Percentiles rank a stretch among this genome's conserved stretches.
These are phyloP conservation scores for Trichophyton schoenleinii DNA, from an alignment of 2,329 filamentous ascomycete genomes.

Conservation along the genomic window DNA sequence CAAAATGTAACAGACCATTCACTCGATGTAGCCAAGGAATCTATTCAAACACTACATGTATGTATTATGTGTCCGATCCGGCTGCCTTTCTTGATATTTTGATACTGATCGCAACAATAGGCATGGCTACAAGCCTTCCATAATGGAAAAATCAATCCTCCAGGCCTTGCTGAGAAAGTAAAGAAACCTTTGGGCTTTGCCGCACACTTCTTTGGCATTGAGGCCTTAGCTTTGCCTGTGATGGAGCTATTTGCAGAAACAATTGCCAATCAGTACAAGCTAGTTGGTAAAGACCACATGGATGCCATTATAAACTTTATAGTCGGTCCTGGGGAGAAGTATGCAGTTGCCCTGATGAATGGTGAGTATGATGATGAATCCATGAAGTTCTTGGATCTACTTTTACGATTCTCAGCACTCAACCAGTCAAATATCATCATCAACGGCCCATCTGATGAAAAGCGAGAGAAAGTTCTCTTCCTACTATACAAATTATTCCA, in stretches of 20 bases:
- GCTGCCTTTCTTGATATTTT: not conserved
- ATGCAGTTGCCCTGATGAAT: constrained; percentile 23
- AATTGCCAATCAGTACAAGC: constrained; percentile 19
- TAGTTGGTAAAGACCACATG: constrained; percentile 20
- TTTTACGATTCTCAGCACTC: constrained; percentile 26
- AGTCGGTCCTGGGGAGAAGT: constrained; percentile 23
- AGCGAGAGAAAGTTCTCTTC: constrained; percentile 24
- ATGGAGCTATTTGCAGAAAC: constrained; percentile 26
- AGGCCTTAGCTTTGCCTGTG: constrained; percentile 20
- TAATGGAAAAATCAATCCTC: constrained; percentile 7
- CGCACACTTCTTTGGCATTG: constrained; percentile 16
- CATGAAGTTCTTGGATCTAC: constrained; percentile 30
- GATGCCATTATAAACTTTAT: constrained; percentile 23
- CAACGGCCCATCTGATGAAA: constrained; percentile 19
- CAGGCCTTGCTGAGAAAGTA: constrained; percentile 4
- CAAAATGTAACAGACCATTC: constrained; percentile 11
- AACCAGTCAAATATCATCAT: constrained; percentile 22
- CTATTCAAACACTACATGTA: constrained; percentile 28
- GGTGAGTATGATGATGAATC: constrained; percentile 28
- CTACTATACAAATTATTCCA: constrained; percentile 30
- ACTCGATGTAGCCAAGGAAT: constrained; percentile 20
- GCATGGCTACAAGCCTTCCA: constrained; percentile 12
- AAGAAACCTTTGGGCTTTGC: constrained; percentile 9
- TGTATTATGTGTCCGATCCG: constrained; percentile 8
- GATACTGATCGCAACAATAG: constrained; percentile 1